phyloP scores from a whole-genome alignment of 2,329 filamentous ascomycete genomes.

The Neofusicoccum parvum region DNA sequence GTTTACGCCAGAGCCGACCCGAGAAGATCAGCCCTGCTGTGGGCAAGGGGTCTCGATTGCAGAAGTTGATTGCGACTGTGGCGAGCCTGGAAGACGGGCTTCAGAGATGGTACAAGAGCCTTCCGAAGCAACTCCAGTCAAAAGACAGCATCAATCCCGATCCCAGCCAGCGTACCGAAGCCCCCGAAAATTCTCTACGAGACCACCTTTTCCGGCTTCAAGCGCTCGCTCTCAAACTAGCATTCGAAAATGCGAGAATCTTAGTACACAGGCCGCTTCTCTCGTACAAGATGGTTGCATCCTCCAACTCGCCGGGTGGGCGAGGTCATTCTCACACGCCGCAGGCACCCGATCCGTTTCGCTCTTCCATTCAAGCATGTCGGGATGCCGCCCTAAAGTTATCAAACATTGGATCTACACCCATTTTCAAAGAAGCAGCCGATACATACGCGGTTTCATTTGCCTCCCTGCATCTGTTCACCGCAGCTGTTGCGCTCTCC shows the following conservation, averaged over 20 bases:
- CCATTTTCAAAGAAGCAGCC: background rate
- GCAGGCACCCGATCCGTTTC: background rate
- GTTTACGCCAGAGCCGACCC: background rate
- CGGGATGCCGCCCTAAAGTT: background rate
- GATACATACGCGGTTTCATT: constrained; percentile 1
- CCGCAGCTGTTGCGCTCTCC: background rate
- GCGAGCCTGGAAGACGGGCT: background rate
- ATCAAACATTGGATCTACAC: background rate
- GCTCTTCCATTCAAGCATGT: background rate
- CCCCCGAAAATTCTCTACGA: background rate
- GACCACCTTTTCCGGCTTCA: background rate
- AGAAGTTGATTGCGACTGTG: background rate
- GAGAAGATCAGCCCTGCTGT: no score
- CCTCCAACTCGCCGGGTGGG: background rate
- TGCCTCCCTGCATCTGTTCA: constrained; percentile 1
- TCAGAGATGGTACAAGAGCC: background rate
- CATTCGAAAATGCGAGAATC: background rate
- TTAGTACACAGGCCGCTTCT: background rate
- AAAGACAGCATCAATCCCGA: background rate
- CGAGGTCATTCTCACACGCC: background rate
- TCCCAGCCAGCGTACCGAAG: background rate
- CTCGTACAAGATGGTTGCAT: background rate
- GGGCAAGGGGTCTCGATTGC: background rate
- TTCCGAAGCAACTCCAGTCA: background rate
- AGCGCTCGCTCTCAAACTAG: constrained; percentile 3